Conservation (phyloP, 805 yeast genomes). For the Candida rishiriensis region DNA sequence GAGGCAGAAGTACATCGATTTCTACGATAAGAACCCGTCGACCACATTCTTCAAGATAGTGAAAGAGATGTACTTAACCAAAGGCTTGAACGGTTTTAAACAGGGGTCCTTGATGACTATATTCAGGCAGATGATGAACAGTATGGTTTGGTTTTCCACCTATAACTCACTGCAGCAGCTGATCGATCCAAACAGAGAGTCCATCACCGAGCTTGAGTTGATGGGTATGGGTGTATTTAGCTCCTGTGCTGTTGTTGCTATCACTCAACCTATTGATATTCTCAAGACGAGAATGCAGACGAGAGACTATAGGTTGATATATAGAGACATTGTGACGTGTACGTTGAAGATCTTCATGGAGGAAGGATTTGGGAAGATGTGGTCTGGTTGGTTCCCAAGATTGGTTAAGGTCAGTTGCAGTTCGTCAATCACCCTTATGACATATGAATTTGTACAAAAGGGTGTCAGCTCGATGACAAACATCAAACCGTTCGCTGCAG, state of each 20-base stretch:
- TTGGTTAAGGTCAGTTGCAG: constrained; percentile 64
- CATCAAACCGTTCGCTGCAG: constrained; percentile 28
- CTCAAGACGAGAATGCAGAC: constrained; percentile 85
- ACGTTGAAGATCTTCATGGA: constrained; percentile 43
- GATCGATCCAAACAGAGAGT: constrained; percentile 48
- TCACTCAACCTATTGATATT: constrained; percentile 87
- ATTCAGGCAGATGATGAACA: constrained; percentile 70
- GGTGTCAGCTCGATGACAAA: constrained; percentile 29
- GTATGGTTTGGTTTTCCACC: constrained; percentile 79
- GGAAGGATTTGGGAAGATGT: constrained; percentile 43
- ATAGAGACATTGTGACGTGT: constrained; percentile 59
- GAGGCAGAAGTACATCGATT: constrained; percentile 16
- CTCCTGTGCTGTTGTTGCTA: constrained; percentile 65
- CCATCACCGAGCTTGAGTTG: constrained; percentile 35
- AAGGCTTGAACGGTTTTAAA: constrained; percentile 73
- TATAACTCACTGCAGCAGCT: constrained; percentile 75
- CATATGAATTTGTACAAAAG: constrained; percentile 55
- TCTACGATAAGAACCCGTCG: constrained; percentile 51
- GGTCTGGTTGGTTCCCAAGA: constrained; percentile 64
- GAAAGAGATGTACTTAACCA: constrained; percentile 61
- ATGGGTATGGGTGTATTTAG: constrained; percentile 53
- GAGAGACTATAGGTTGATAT: constrained; percentile 53
- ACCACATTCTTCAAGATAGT: constrained; percentile 47
- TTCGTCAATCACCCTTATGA: constrained; percentile 64
- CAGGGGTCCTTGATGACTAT: constrained; percentile 85